These are phyloP conservation scores for Sclerospora graminicola DNA, from an alignment of 352 stramenopile genomes.

Conservation along the genomic window DNA sequence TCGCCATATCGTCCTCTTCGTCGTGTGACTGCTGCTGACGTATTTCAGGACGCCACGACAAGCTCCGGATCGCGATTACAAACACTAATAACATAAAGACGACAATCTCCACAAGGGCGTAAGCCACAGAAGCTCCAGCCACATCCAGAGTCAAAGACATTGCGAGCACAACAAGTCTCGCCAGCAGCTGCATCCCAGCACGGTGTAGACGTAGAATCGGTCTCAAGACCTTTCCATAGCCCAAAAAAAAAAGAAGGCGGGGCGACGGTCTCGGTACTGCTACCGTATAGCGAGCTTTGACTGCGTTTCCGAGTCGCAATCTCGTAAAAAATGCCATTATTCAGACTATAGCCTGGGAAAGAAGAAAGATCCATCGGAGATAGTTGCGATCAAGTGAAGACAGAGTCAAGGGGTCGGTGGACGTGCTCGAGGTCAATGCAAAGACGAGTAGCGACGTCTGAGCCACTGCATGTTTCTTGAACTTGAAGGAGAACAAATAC, in stretches of 20 bases:
- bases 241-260: slow-evolving; percentile 55
- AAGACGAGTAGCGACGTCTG: slow-evolving; percentile 66
- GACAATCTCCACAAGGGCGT: no score
- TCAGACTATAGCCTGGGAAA: no score
- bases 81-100: no score
- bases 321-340: slow-evolving; percentile 56
- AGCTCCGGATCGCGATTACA: no score
- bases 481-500: slow-evolving; percentile 51
- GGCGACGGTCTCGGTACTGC: slow-evolving; percentile 7
- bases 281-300: no score
- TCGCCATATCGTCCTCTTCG: slow-evolving; percentile 42
- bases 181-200: slow-evolving; percentile 35
- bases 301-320: slow-evolving; percentile 59
- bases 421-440: slow-evolving; percentile 14
- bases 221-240: slow-evolving; percentile 33
- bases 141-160: slow-evolving; percentile 52
- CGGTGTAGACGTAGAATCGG: slow-evolving; percentile 20
- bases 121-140: slow-evolving; percentile 32
- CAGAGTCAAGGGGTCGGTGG: slow-evolving; percentile 31
- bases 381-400: slow-evolving; percentile 56
- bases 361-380: slow-evolving; percentile 60
- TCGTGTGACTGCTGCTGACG: slow-evolving; percentile 2
- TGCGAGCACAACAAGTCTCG: slow-evolving; percentile 34
- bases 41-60: no score
- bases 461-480: slow-evolving; percentile 42